A percentile compares a stretch with the other conserved stretches of the same genome.
Evolutionary conservation across 2,329 filamentous ascomycete species (phyloP).

Genomic region (Colletotrichum eremochloae): DNA sequence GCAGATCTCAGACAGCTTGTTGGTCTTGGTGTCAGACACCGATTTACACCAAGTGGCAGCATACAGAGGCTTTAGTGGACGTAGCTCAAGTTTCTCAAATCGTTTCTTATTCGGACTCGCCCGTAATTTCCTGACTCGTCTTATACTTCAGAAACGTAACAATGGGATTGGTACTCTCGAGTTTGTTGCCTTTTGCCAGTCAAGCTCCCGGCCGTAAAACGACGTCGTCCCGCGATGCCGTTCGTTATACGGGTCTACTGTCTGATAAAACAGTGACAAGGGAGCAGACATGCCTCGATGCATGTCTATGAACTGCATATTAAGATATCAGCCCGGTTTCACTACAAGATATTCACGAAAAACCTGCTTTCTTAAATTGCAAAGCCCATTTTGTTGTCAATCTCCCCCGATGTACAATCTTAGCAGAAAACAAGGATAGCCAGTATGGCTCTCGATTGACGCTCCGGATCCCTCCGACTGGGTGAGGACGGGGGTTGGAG

Average conservation of each 20-base stretch:
- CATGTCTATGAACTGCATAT: neutral
- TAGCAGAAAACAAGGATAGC: no score
- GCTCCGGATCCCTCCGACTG: no score
- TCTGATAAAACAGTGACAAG: neutral
- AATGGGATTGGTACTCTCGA: neutral
- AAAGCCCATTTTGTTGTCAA: neutral
- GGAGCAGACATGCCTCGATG: neutral
- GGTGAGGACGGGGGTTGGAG: no score
- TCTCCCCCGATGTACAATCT: no score
- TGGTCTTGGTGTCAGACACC: neutral
- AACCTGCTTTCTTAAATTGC: neutral
- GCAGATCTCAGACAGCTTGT: neutral
- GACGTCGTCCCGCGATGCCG: neutral
- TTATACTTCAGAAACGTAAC: neutral
- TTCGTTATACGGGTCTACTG: neutral
- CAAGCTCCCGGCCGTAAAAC: neutral
- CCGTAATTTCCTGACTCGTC: neutral
- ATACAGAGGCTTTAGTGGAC: neutral
- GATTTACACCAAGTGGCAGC: neutral
- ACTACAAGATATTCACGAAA: neutral
- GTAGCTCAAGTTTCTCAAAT: neutral
- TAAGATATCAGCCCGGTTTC: neutral
- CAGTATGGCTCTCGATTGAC: no score
- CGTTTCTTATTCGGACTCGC: neutral
- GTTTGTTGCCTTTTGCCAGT: neutral